These are phyloP conservation scores for Fusarium foetens DNA, from an alignment of 2,329 filamentous ascomycete species.

Conservation along the genomic window DNA sequence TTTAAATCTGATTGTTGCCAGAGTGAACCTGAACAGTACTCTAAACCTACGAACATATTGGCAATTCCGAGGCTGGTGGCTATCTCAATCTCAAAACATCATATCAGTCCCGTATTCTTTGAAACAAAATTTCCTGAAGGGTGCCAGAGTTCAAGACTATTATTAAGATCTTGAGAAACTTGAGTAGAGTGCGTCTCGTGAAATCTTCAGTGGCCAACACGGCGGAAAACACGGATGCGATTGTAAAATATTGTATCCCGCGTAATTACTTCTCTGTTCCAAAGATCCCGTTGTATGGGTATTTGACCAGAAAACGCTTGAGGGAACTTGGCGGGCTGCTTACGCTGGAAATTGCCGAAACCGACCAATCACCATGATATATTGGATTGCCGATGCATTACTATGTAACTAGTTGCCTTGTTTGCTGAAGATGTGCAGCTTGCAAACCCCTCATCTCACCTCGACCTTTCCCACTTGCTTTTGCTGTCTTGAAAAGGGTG, in stretches of 20 bases:
- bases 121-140: neutral
- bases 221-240: fast-evolving
- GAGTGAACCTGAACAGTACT: neutral
- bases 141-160: neutral
- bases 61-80: neutral
- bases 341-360: neutral
- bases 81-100: neutral
- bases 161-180: neutral
- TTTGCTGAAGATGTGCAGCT: neutral
- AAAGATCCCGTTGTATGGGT: too few species aligned
- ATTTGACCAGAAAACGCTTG: neutral
- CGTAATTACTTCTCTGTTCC: fast-evolving
- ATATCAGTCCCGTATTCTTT: neutral
- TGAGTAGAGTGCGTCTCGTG: neutral
- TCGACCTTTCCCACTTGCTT: neutral
- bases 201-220: neutral
- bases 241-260: neutral
- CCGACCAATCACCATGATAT: neutral
- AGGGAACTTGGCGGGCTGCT: too few species aligned
- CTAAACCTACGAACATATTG: fast-evolving
- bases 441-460: neutral
- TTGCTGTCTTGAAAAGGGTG: neutral
- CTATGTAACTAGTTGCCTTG: neutral
- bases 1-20: neutral
- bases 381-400: neutral